These are phyloP conservation scores for Pyrenophora seminiperda DNA, from an alignment of 2,329 filamentous ascomycete genomes.

Conservation along the genomic window DNA sequence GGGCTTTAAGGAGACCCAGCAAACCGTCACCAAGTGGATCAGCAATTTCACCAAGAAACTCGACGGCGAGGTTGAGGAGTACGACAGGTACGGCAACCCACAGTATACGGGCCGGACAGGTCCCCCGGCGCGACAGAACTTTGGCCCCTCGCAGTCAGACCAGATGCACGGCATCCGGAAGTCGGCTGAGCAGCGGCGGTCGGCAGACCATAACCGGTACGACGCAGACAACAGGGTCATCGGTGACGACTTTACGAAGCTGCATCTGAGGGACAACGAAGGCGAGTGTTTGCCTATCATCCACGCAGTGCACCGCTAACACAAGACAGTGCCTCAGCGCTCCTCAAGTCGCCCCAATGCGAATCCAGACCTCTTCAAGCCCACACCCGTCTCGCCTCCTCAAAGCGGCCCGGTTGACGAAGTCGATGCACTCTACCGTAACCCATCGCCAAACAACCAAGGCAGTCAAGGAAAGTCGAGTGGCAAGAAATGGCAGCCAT, in stretches of 20 bases:
- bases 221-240: slow-evolving; percentile 92
- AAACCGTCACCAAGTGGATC: slow-evolving; percentile 91
- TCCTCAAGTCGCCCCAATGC: slow-evolving; percentile 68
- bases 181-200: slow-evolving; percentile 60
- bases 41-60: slow-evolving; percentile 89
- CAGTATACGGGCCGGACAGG: slow-evolving; percentile 19
- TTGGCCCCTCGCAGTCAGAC: slow-evolving; percentile 47
- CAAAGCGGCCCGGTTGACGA: slow-evolving; percentile 74
- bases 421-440: slow-evolving; percentile 73
- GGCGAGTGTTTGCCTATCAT: slow-evolving; percentile 42
- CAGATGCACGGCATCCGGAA: slow-evolving; percentile 50
- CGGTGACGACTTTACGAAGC: slow-evolving; percentile 80
- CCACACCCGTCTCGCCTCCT: slow-evolving; percentile 59
- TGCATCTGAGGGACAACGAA: slow-evolving; percentile 67
- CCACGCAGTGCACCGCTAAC: slow-evolving; percentile 1
- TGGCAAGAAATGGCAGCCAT: slow-evolving; percentile 97
- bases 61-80: slow-evolving; percentile 74
- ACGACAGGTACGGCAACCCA: slow-evolving; percentile 60
- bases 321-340: slow-evolving; percentile 52
- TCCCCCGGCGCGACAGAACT: slow-evolving; percentile 43
- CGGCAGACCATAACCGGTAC: slow-evolving; percentile 88
- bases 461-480: slow-evolving; percentile 46
- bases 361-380: slow-evolving; percentile 82
- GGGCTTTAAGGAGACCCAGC: slow-evolving; percentile 92
- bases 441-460: slow-evolving; percentile 44